These are phyloP conservation scores for Nemophila menziesii DNA, from an alignment of 257 asterid genomes.

Conservation along the genomic window DNA sequence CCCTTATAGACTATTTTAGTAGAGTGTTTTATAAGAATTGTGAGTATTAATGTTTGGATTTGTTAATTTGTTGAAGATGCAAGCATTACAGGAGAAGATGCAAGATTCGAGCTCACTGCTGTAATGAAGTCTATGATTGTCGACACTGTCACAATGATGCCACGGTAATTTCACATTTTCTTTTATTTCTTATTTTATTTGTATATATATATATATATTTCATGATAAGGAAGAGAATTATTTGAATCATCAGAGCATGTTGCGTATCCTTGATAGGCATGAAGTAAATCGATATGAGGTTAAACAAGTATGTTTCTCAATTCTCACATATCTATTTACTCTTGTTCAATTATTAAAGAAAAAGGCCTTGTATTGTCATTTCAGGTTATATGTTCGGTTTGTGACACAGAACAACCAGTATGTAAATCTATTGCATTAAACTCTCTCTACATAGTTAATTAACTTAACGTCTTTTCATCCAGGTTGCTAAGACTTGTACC, in stretches of 20 bases:
- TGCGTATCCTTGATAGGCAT: constrained; percentile 64
- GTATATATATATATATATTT: neutral
- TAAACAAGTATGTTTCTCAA: constrained; percentile 52
- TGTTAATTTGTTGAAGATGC: constrained; percentile 17
- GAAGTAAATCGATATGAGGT: constrained; percentile 68
- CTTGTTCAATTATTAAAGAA: constrained; percentile 2
- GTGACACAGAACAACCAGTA: constrained; percentile 96
- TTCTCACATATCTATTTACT: constrained; percentile 10
- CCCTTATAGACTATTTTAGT: neutral
- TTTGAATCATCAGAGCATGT: constrained; percentile 37
- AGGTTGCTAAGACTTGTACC: constrained; percentile 74
- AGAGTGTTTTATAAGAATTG: neutral
- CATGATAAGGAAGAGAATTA: neutral
- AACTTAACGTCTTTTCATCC: constrained; percentile 6
- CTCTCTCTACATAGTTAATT: neutral
- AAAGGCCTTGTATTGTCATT: constrained; percentile 4
- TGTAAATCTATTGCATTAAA: constrained; percentile 15
- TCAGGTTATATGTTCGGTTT: constrained; percentile 94
- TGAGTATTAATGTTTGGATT: neutral
- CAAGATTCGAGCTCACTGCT: constrained; percentile 34
- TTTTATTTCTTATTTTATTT: neutral
- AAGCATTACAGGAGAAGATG: constrained; percentile 44
- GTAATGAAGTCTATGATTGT: constrained; percentile 34
- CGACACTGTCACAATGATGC: constrained; percentile 43
- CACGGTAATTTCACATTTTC: constrained; percentile 13